A percentile compares a stretch with the other conserved stretches of the same genome.
Conservation (phyloP, 2,329 filamentous ascomycete genomes). For the Xylariaceae sp. region DNA sequence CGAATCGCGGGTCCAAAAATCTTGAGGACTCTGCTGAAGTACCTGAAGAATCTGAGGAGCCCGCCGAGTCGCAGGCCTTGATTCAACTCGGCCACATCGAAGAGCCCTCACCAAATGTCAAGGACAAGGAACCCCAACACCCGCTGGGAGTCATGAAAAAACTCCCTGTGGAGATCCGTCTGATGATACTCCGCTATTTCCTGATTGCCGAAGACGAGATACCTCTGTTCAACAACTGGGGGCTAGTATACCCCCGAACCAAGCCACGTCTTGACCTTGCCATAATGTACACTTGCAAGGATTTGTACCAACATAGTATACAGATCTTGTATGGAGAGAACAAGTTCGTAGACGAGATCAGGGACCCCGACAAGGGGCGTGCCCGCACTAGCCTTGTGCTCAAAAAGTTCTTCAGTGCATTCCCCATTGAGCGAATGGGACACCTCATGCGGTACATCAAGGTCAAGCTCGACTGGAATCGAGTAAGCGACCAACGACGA, state of each 20-base stretch:
- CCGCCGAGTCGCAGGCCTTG: no score
- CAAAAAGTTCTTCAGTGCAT: slow-evolving; percentile 28
- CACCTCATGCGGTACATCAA: slow-evolving; percentile 39
- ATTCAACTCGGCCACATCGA: no score
- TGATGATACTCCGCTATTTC: slow-evolving; percentile 31
- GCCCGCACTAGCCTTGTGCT: slow-evolving; percentile 9
- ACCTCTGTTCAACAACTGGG: slow-evolving; percentile 32
- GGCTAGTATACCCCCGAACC: slow-evolving; percentile 25
- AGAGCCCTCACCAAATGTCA: neutral
- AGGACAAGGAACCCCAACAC: slow-evolving; percentile 1
- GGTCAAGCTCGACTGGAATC: slow-evolving; percentile 42
- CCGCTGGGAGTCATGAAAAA: slow-evolving; percentile 13
- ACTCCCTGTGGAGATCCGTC: slow-evolving; percentile 31
- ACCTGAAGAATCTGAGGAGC: no score
- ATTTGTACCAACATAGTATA: slow-evolving; percentile 35
- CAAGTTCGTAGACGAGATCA: slow-evolving; percentile 43
- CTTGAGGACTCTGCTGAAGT: no score
- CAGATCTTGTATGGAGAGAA: slow-evolving; percentile 46
- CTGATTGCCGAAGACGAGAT: slow-evolving; percentile 30
- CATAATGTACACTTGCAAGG: slow-evolving; percentile 36
- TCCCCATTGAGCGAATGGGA: slow-evolving; percentile 36
- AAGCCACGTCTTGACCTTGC: slow-evolving; percentile 30
- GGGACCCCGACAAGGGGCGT: slow-evolving; percentile 31
- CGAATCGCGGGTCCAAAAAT: no score
- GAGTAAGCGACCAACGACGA: slow-evolving; percentile 27